Evolutionary conservation across 768 basidiomycete species (phyloP), one percentile per base, ranked within the genome.

Genomic region (Chlorophyllum brunneum): DNA sequence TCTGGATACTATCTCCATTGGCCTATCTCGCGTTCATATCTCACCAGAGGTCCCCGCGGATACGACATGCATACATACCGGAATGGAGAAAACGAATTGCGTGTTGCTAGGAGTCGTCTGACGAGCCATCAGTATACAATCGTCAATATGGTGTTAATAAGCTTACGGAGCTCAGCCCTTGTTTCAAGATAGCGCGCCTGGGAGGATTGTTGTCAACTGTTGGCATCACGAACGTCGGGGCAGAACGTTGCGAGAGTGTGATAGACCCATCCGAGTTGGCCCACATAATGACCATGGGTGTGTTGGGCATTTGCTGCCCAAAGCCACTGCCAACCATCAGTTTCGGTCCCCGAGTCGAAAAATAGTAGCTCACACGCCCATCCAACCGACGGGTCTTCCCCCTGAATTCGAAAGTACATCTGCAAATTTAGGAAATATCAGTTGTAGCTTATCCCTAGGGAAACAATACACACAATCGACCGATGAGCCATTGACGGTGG

Each of bases 211-310:
- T 40, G 49, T 74, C 80, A 44, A 83, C 74, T 11, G 68, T 76
- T 5, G 87, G 87, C 79, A 80, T 78, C 3, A 72, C 68, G 55
- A 84, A 71, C 5, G 59, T 61, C 1, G 73, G 57, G 0, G 86
- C 81, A 26, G 64, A 67, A 16, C 86, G 76, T 61, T 90, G 87
- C 5, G 84, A 86, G 20, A 90, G 65, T 10, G 84, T 86, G 53
- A 86, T 70, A 18, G 71, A 64, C 8, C 82, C 81, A 57, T 86
- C 80, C 11, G 67, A 63, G 60, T 86, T 84, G 5, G 77, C 68
- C 87, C 86, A 90, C 73, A 82, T 78, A 26, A 88, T 82, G 54
- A 90, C 82, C 85, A 90, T 87, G 0, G 81, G 76, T 5, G 76
- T 69, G 57, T 74, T 68, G 1, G 71, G 62, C 84, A 86, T 85